Evolutionary conservation across 345 rosid genomes (phyloP).

Genomic region (Physaria fendleri): DNA sequence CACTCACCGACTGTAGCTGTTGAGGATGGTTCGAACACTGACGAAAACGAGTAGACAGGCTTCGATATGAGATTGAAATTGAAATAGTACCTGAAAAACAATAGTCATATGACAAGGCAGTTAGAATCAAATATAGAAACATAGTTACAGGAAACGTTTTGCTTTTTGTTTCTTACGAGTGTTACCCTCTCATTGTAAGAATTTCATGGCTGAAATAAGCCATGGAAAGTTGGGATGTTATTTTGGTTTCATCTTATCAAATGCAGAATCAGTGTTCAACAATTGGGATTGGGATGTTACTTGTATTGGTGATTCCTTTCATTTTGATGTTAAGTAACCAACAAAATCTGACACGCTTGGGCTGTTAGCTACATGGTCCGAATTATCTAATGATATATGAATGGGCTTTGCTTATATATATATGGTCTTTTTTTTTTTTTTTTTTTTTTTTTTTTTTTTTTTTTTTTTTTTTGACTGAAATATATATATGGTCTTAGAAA

Average conservation of each 20-base stretch:
- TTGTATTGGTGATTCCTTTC: too few relatives aligned
- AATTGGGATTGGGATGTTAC: too few relatives aligned
- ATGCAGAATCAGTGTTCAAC: background rate
- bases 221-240: conserved; percentile 7
- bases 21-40: conserved; percentile 24
- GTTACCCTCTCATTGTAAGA: conserved; percentile 11
- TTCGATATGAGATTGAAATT: background rate
- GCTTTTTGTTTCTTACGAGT: conserved; percentile 23
- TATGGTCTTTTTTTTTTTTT: too few relatives aligned
- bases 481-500: too few relatives aligned
- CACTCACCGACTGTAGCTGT: conserved; percentile 27
- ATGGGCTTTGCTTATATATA: too few relatives aligned
- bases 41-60: conserved; percentile 11
- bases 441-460: too few relatives aligned
- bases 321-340: too few relatives aligned
- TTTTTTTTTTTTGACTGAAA: too few relatives aligned
- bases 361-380: too few relatives aligned
- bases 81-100: conserved; percentile 1
- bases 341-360: too few relatives aligned
- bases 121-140: conserved; percentile 14
- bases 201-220: conserved; percentile 7
- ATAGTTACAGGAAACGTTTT: conserved; percentile 17
- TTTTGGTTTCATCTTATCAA: conserved; percentile 4
- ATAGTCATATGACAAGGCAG: conserved; percentile 7
- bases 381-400: too few relatives aligned